These are phyloP conservation scores for Letharia lupina DNA, from an alignment of 495 filamentous ascomycete genomes.

Conservation along the genomic window DNA sequence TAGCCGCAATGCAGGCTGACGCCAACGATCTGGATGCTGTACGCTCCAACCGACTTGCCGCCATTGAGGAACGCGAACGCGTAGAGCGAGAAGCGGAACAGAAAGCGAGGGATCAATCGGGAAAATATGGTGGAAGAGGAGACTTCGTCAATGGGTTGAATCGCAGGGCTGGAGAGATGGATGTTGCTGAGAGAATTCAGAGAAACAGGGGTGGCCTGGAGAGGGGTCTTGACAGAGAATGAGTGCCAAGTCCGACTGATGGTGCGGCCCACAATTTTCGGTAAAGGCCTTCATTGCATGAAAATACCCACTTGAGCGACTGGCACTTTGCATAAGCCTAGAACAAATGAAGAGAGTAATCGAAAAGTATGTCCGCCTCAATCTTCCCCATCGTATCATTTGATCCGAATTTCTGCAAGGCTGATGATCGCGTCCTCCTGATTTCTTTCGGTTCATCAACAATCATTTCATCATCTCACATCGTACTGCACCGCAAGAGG, in stretches of 20 bases:
- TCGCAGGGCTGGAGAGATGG: constrained; percentile 49
- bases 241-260: not conserved
- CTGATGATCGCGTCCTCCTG: not conserved
- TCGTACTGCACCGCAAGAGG: not conserved
- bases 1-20: constrained; percentile 82
- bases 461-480: not conserved
- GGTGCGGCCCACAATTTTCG: not conserved
- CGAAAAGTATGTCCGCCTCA: not conserved
- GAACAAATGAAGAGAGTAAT: not conserved
- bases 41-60: constrained; percentile 61
- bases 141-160: constrained; percentile 53
- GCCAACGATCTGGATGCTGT: constrained; percentile 70
- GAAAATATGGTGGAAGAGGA: constrained; percentile 53
- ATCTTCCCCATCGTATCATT: not conserved
- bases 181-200: constrained; percentile 47
- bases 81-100: constrained; percentile 57
- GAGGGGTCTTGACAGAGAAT: constrained; percentile 22
- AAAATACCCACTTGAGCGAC: not conserved
- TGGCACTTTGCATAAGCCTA: not conserved
- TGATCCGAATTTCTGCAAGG: not conserved
- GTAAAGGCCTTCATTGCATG: not conserved
- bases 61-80: constrained; percentile 57
- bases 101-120: constrained; percentile 44
- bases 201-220: constrained; percentile 45
- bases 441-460: not conserved